Evolutionary conservation across 1,139 yeast genomes (phyloP).

Genomic region (Scheffersomyces titani): DNA sequence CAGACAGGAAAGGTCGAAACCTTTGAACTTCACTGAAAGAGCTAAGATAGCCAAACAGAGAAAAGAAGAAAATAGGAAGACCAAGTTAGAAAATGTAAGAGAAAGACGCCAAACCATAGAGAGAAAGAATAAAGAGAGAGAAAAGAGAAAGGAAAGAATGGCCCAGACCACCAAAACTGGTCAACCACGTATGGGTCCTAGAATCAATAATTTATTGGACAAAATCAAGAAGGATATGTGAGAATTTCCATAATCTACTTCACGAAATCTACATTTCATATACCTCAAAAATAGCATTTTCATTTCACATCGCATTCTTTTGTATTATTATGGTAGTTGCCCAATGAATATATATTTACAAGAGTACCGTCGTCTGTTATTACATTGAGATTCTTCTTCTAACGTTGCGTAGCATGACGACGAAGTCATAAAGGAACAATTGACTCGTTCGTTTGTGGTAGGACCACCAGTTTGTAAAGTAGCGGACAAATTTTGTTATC

Average conservation of each 20-base stretch:
- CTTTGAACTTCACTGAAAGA: constrained; percentile 46
- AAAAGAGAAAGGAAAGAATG: constrained; percentile 50
- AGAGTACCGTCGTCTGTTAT: neutral
- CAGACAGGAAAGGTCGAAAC: constrained; percentile 5
- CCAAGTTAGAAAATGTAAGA: constrained; percentile 21
- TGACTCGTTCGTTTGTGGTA: constrained; percentile 57
- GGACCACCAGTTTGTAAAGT: constrained; percentile 33
- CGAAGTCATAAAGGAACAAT: constrained; percentile 56
- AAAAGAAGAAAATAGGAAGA: constrained; percentile 28
- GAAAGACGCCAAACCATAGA: constrained; percentile 17
- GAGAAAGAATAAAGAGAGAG: constrained; percentile 28
- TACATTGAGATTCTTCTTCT: neutral
- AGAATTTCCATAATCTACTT: neutral
- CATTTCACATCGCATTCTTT: constrained; percentile 1
- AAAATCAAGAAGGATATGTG: constrained; percentile 59
- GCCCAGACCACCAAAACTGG: constrained; percentile 69
- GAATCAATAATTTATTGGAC: constrained; percentile 75
- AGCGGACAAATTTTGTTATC: constrained; percentile 34
- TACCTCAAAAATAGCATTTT: constrained; percentile 1
- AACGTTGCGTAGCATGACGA: constrained; percentile 27
- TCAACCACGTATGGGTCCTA: constrained; percentile 90
- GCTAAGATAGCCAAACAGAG: constrained; percentile 38
- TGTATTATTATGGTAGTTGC: neutral
- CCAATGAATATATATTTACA: neutral
- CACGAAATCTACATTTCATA: constrained; percentile 2